Percentiles rank a stretch among this genome's conserved stretches.
Evolutionary conservation across 164 flowering plant species (phyloP).

Genomic region (Berberis thunbergii): DNA sequence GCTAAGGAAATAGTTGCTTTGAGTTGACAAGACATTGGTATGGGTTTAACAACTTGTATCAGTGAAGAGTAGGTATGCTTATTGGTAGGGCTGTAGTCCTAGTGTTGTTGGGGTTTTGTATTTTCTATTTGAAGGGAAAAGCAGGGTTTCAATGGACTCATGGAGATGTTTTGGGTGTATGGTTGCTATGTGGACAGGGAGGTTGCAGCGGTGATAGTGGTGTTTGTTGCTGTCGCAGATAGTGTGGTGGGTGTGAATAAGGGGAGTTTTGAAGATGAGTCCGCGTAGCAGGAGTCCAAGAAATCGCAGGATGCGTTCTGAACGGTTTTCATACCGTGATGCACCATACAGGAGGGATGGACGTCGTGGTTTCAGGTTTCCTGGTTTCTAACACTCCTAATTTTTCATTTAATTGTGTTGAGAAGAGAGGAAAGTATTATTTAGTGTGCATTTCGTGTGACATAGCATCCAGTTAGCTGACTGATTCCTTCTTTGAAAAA

Average conservation of each 20-base stretch:
- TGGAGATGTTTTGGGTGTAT: slow-evolving; percentile 38
- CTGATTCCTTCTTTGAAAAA: background rate
- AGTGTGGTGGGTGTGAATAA: slow-evolving; percentile 18
- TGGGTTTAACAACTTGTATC: slow-evolving; percentile 2
- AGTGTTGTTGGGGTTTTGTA: slow-evolving; percentile 17
- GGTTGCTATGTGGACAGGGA: slow-evolving; percentile 52
- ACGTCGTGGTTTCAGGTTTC: slow-evolving; percentile 46
- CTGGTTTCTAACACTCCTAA: slow-evolving; percentile 16
- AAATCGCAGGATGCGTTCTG: slow-evolving; percentile 37
- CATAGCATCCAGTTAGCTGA: background rate
- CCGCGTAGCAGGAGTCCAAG: slow-evolving; percentile 34
- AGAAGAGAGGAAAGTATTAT: slow-evolving; percentile 4
- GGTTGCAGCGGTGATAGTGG: slow-evolving; percentile 30
- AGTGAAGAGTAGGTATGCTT: slow-evolving; percentile 12
- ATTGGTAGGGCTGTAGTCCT: slow-evolving; percentile 14
- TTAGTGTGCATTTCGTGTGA: background rate
- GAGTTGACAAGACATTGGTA: slow-evolving; percentile 2
- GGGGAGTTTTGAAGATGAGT: slow-evolving; percentile 32
- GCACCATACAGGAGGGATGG: slow-evolving; percentile 44
- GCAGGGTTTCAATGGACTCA: slow-evolving; percentile 22
- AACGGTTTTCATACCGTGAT: slow-evolving; percentile 35
- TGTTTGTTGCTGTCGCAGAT: slow-evolving; percentile 21
- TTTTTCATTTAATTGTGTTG: background rate
- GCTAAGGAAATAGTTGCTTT: slow-evolving; percentile 6
- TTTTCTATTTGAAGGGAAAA: slow-evolving; percentile 18